phyloP scores from a whole-genome alignment of 2,329 filamentous ascomycete genomes.

The Aplosporella prunicola region DNA sequence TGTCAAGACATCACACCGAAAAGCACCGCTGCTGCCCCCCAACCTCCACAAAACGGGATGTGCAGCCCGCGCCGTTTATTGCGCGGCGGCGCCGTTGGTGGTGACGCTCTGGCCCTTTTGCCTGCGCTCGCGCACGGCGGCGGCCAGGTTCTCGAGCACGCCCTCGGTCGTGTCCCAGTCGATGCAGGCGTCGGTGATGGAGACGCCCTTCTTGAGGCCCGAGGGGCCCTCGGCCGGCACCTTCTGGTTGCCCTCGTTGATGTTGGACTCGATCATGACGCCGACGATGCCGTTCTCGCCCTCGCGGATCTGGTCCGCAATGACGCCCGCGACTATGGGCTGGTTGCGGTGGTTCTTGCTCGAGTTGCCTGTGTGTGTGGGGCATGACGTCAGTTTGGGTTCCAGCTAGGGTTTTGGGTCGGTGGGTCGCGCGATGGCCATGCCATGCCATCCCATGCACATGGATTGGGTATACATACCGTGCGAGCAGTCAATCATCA shows the following conservation, averaged over 20 bases:
- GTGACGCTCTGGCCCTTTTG: slow-evolving; percentile 21
- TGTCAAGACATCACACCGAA: too few relatives aligned
- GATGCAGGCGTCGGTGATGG: slow-evolving; percentile 94
- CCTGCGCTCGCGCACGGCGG: slow-evolving; percentile 69
- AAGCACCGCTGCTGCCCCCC: too few relatives aligned
- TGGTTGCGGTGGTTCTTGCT: slow-evolving; percentile 97
- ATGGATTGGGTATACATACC: slow-evolving; percentile 43
- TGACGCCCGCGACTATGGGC: slow-evolving; percentile 74
- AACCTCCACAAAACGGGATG: too few relatives aligned
- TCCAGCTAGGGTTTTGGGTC: too few relatives aligned
- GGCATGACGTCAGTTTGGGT: too few relatives aligned
- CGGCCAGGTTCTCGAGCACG: slow-evolving; percentile 75
- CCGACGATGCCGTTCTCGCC: slow-evolving; percentile 85
- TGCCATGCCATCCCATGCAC: background rate
- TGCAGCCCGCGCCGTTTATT: too few relatives aligned
- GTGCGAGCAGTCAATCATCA: slow-evolving; percentile 99
- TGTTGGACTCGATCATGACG: slow-evolving; percentile 98
- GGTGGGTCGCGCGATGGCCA: too few relatives aligned
- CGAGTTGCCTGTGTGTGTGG: slow-evolving; percentile 65
- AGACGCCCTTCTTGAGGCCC: slow-evolving; percentile 77
- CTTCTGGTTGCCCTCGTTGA: slow-evolving; percentile 73
- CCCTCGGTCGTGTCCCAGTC: slow-evolving; percentile 78
- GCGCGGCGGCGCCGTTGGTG: background rate
- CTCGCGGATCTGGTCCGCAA: slow-evolving; percentile 76
- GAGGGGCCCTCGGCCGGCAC: slow-evolving; percentile 72